phyloP scores from a whole-genome alignment of 2,329 filamentous ascomycete species.

The Neoscytalidium dimidiatum region DNA sequence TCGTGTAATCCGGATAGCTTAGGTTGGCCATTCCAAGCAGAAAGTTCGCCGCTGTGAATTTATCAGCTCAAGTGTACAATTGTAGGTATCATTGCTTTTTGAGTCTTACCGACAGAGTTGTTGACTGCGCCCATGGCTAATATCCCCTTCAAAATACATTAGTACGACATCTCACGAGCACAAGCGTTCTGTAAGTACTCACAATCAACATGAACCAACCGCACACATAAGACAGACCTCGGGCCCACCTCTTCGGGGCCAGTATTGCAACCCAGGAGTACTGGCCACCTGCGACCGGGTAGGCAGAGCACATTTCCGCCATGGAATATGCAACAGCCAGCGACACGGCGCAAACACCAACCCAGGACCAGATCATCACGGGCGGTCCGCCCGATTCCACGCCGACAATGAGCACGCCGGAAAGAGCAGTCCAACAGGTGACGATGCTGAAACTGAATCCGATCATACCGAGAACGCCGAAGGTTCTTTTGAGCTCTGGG shows the following conservation, averaged over 20 bases:
- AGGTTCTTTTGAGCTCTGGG: conserved; percentile 58
- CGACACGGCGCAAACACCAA: conserved; percentile 54
- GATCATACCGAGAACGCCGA: conserved; percentile 59
- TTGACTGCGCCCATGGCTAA: conserved; percentile 58
- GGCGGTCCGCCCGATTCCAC: conserved; percentile 58
- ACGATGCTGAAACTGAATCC: conserved; percentile 62
- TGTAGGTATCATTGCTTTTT: too few relatives aligned
- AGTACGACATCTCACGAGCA: neutral
- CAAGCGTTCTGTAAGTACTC: neutral
- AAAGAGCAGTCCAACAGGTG: conserved; percentile 60
- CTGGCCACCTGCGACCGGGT: conserved; percentile 58
- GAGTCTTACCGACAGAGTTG: conserved; percentile 47
- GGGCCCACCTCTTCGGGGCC: conserved; percentile 46
- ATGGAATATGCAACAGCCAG: conserved; percentile 59
- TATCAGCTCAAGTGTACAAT: too few relatives aligned
- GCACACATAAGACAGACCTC: conserved; percentile 40
- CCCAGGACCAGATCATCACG: conserved; percentile 61
- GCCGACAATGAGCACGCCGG: conserved; percentile 58
- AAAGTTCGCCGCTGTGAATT: conserved; percentile 49
- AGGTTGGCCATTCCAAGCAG: conserved; percentile 57
- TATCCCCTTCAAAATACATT: conserved; percentile 27
- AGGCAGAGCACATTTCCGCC: conserved; percentile 60
- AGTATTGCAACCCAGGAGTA: conserved; percentile 61
- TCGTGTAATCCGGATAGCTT: conserved; percentile 52
- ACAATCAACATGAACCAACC: conserved; percentile 41